Conservation (phyloP, 2,329 filamentous ascomycete species). For the Cryphonectria radicalis region DNA sequence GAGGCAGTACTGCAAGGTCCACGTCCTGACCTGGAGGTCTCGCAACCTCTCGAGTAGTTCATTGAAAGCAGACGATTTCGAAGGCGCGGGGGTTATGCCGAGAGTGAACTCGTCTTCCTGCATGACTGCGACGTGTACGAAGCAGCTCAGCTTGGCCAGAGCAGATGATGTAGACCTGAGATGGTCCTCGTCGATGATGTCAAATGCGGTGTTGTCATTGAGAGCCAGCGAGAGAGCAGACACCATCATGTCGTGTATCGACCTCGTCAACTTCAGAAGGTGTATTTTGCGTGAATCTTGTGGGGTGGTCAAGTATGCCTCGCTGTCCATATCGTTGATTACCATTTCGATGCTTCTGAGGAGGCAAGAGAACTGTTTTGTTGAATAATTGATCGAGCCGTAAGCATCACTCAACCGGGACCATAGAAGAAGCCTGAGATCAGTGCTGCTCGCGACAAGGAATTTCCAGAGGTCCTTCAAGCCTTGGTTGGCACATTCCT, state of each 20-base stretch:
- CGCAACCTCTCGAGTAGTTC: conserved; percentile 71
- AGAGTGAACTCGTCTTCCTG: conserved; percentile 86
- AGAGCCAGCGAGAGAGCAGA: conserved; percentile 71
- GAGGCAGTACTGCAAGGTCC: conserved; percentile 85
- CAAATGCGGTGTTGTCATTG: conserved; percentile 72
- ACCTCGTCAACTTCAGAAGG: conserved; percentile 77
- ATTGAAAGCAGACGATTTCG: conserved; percentile 59
- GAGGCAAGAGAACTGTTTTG: conserved; percentile 87
- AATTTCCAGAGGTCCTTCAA: conserved; percentile 85
- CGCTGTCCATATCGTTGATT: conserved; percentile 62
- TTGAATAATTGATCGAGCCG: conserved; percentile 77
- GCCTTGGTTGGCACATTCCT: conserved; percentile 58
- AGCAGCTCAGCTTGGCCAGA: conserved; percentile 70
- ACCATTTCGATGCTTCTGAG: conserved; percentile 86
- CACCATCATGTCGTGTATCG: conserved; percentile 75
- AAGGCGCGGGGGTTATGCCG: conserved; percentile 67
- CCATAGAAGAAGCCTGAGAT: conserved; percentile 87
- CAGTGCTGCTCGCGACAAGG: conserved; percentile 77
- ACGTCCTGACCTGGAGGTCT: conserved; percentile 85
- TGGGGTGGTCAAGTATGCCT: conserved; percentile 65
- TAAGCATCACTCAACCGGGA: conserved; percentile 90
- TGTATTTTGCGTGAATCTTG: conserved; percentile 69
- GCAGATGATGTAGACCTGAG: conserved; percentile 73
- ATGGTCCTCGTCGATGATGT: conserved; percentile 82
- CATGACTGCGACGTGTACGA: conserved; percentile 79